Percentiles rank a stretch among this genome's conserved stretches.
Conservation (phyloP, 2,329 filamentous ascomycete species). For the Gaeumannomyces sp. region DNA sequence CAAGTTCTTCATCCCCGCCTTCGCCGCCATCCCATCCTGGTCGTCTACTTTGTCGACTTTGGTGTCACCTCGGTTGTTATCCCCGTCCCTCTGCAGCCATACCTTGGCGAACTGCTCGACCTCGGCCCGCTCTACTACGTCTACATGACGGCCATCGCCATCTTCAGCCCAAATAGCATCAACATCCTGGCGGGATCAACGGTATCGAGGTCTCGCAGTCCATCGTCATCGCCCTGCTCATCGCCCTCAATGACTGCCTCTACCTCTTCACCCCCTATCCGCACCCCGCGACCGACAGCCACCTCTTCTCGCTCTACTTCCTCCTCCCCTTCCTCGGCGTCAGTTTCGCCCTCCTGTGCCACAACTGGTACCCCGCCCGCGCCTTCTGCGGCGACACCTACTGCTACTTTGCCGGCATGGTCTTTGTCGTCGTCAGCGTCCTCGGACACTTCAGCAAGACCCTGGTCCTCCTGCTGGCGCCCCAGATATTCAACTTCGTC, state of each 20-base stretch:
- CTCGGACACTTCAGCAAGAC: slow-evolving; percentile 98
- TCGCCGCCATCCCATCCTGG: slow-evolving; percentile 86
- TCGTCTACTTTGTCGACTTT: slow-evolving; percentile 98
- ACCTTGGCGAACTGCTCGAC: slow-evolving; percentile 79
- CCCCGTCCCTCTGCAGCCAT: slow-evolving; percentile 75
- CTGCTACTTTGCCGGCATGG: slow-evolving; percentile 99
- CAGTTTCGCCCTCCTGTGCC: slow-evolving; percentile 74
- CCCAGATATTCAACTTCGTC: slow-evolving; percentile 93
- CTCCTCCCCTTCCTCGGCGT: slow-evolving; percentile 92
- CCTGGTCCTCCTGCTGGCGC: slow-evolving; percentile 79
- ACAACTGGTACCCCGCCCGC: slow-evolving; percentile 93
- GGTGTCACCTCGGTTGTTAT: slow-evolving; percentile 94
- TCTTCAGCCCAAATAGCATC: slow-evolving; percentile 98
- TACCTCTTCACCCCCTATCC: slow-evolving; percentile 81
- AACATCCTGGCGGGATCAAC: slow-evolving; percentile 99
- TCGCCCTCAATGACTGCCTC: slow-evolving; percentile 79
- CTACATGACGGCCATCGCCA: slow-evolving; percentile 94
- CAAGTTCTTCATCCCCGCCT: slow-evolving; percentile 95
- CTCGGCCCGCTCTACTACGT: slow-evolving; percentile 81
- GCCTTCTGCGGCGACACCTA: slow-evolving; percentile 99
- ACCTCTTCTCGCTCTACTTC: slow-evolving; percentile 93
- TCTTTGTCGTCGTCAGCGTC: slow-evolving; percentile 95
- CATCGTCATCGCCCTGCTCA: slow-evolving; percentile 76
- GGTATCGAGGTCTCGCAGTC: slow-evolving; percentile 96
- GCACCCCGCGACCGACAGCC: slow-evolving; percentile 90